Base-by-base conservation (phyloP, 2,329 filamentous ascomycete species). In the Sclerotinia glacialis region DNA sequence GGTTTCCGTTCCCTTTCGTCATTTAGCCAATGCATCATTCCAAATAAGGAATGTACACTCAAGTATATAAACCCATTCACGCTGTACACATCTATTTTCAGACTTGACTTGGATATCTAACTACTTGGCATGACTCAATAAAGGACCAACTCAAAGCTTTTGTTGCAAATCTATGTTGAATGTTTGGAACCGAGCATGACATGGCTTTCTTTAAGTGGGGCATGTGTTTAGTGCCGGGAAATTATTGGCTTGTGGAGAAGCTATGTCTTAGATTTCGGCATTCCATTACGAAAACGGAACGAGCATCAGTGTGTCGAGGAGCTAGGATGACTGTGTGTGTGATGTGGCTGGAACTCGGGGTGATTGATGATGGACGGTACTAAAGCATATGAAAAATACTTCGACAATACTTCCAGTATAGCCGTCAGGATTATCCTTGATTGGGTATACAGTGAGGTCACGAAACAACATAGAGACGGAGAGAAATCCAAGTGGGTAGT, bases 131-230 rank as follows among this genome's bases (percentile, higher is more conserved):
- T 7, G 11, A 23, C 21, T 55, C 5, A 1, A n/a, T 23, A 55
- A 34, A 34, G 28, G 37, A 42, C 26, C 55, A 44, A 59, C 12
- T n/a, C 23, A 28, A 8, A 59, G 9, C 40, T 61, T 66, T 69
- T 70, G 68, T 70, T 70, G 67, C 67, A 69, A 49, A 31, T 70
- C 67, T 64, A 64, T 21, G 8, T 31, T 37, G 49, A 49, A 70
- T 67, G 31, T 66, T 58, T 67, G 67, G 67, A 64, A 50, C 47
- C 67, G 67, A 70, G 58, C 11, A 28, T 26, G 16, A 5, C 26
- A 50, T 52, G 26, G 47, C 49, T n/a, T 26, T 31, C 31, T 34
- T 37, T 61, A 31, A 58, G 64, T 61, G 64, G 64, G 47, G 28
- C 9, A 21, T 6, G 4, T 47, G 14, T 1, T 37, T 49, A 14